Evolutionary conservation across 2,329 filamentous ascomycete genomes (phyloP).

Genomic region (Amylocarpus encephaloides): DNA sequence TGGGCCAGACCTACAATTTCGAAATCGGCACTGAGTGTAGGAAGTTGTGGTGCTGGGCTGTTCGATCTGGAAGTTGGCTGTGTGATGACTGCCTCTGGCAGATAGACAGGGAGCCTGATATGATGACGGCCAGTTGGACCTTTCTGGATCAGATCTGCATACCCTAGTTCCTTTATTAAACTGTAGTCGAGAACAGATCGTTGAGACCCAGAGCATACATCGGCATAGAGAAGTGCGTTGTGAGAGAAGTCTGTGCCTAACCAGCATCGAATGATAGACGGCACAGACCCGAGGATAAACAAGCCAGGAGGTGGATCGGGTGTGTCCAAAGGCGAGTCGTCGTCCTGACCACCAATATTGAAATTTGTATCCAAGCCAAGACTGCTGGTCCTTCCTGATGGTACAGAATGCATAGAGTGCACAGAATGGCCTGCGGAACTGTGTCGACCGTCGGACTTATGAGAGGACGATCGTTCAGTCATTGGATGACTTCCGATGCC

Average conservation of each 20-base stretch:
- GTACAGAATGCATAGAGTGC: slow-evolving; percentile 63
- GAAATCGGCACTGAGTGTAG: slow-evolving; percentile 74
- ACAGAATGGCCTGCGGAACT: slow-evolving; percentile 86
- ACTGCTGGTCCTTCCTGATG: slow-evolving; percentile 79
- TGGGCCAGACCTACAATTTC: slow-evolving; percentile 59
- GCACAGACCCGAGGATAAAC: slow-evolving; percentile 80
- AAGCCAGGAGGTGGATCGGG: slow-evolving; percentile 76
- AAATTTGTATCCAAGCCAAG: slow-evolving; percentile 74
- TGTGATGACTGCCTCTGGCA: slow-evolving; percentile 82
- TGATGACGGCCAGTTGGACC: slow-evolving; percentile 59
- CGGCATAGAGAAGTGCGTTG: slow-evolving; percentile 81
- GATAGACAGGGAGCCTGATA: slow-evolving; percentile 75
- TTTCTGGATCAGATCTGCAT: slow-evolving; percentile 59
- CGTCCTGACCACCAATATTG: slow-evolving; percentile 53
- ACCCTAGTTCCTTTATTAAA: slow-evolving; percentile 67
- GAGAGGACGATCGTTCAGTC: slow-evolving; percentile 85
- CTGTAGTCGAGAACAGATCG: slow-evolving; percentile 74
- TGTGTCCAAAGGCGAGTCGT: slow-evolving; percentile 64
- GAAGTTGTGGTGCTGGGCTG: slow-evolving; percentile 72
- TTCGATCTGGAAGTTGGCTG: slow-evolving; percentile 66
- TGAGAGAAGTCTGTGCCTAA: slow-evolving; percentile 86
- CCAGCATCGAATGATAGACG: slow-evolving; percentile 94
- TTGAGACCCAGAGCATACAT: slow-evolving; percentile 86
- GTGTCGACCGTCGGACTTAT: slow-evolving; percentile 92
- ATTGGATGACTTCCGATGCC: slow-evolving; percentile 71